These are phyloP conservation scores for Vitis riparia DNA, from an alignment of 164 flowering plant genomes.

Conservation along the genomic window DNA sequence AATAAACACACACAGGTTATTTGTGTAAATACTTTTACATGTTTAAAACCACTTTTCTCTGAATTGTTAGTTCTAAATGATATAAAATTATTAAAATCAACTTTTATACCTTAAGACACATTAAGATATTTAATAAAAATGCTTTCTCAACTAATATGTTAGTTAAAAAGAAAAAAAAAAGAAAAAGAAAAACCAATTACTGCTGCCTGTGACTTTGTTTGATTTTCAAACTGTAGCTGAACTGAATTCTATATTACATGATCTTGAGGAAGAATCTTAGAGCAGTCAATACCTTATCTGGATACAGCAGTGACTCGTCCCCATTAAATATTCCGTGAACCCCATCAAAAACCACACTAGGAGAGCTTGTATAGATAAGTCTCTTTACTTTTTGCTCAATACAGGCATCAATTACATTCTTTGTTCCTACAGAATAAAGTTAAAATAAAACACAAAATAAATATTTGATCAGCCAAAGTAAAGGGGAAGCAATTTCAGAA, in stretches of 20 bases:
- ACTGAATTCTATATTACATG: not conserved
- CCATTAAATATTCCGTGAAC: slow-evolving; percentile 73
- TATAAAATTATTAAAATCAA: too few relatives aligned
- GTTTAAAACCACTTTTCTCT: too few relatives aligned
- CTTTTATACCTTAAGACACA: too few relatives aligned
- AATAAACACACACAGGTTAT: not conserved
- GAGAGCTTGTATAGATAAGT: slow-evolving; percentile 90
- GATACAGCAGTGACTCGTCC: slow-evolving; percentile 82
- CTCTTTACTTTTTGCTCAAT: slow-evolving; percentile 73
- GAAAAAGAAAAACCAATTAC: not conserved
- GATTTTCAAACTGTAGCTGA: not conserved
- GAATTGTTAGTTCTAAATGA: too few relatives aligned
- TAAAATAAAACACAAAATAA: slow-evolving; percentile 7
- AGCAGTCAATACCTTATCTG: slow-evolving; percentile 55
- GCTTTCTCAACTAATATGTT: not conserved
- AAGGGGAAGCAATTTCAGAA: not conserved
- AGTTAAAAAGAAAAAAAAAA: not conserved
- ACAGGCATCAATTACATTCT: slow-evolving; percentile 89
- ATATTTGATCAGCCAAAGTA: not conserved
- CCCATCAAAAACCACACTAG: slow-evolving; percentile 98
- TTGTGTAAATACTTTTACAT: too few relatives aligned
- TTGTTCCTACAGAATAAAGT: slow-evolving; percentile 53
- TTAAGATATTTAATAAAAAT: not conserved
- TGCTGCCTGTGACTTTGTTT: not conserved
- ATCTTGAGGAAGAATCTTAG: not conserved